Conservation (phyloP, 108 stramenopile species). For the Stephanodiscus triporus region DNA sequence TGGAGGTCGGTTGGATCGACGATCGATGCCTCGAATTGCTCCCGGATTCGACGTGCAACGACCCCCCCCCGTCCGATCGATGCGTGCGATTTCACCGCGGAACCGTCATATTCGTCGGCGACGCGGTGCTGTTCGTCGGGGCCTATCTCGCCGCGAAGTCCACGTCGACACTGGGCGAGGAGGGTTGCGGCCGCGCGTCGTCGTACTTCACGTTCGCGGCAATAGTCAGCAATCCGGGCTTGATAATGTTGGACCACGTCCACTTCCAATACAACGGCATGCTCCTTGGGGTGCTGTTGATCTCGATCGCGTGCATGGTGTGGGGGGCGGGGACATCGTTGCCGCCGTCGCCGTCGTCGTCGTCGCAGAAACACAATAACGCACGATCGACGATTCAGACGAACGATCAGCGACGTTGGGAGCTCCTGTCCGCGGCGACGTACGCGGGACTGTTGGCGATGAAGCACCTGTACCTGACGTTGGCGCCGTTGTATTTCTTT, state of each 20-base stretch:
- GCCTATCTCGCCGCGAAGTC: constrained; percentile 52
- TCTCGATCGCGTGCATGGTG: constrained; percentile 69
- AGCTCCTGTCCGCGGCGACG: constrained; percentile 61
- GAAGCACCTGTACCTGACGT: constrained; percentile 92
- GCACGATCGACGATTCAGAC: too few relatives aligned
- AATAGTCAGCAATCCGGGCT: constrained; percentile 71
- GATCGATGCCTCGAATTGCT: constrained; percentile 67
- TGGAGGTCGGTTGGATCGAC: constrained; percentile 45
- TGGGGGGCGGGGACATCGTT: constrained; percentile 36
- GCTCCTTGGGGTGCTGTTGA: constrained; percentile 85
- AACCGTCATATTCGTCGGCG: constrained; percentile 83
- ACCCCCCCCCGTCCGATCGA: constrained; percentile 46
- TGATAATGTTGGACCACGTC: constrained; percentile 94
- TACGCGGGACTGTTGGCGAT: constrained; percentile 83
- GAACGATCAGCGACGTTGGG: constrained; percentile 26
- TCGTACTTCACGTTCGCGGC: constrained; percentile 51
- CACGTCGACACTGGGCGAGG: constrained; percentile 16
- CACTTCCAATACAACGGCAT: constrained; percentile 98
- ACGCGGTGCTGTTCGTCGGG: constrained; percentile 68
- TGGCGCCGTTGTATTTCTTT: constrained; percentile 89
- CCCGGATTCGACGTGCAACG: constrained; percentile 36
- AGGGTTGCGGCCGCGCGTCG: constrained; percentile 2
- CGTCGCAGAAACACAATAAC: too few relatives aligned
- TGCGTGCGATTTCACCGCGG: constrained; percentile 80
- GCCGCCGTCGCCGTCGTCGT: neutral